Base-by-base conservation (phyloP, 352 stramenopile genomes). In the Pythium angustatum region DNA sequence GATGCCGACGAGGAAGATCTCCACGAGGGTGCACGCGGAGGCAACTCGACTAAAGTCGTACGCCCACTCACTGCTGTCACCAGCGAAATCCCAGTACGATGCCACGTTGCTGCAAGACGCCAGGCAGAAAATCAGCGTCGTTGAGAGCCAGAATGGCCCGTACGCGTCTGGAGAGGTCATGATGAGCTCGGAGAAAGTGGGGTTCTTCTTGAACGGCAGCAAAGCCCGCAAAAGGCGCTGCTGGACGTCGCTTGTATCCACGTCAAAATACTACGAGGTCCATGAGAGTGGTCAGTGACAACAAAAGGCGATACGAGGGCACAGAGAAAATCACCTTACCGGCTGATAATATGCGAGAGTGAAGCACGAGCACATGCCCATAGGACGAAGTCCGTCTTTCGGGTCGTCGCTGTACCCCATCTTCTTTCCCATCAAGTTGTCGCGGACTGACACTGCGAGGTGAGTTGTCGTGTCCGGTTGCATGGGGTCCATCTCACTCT, bases 61-160 rank as follows among this genome's bases (percentile, higher is more conserved):
- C 30, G 77, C 67, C 87, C 87, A 95, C 50, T 88, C 71, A 40
- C 72, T 75, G 22, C 58, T 69, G 58, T 91, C 73, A 26, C 78
- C 82, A 9, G 63, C 61, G 52, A 82, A 94, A 51, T 95, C 87
- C 66, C 91, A 66, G 72, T 86, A 95, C 26, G 83, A 93, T 12
- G 85, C 85, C 15, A 80, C 82, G 69, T 96, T 96, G 69, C 81
- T 91, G 75, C 87, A 94, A 43, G 80, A 91, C 15, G 87, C 87
- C 61, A 96, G 61, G 59, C 77, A 90, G 66, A 96, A 96, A n/a
- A 96, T 83, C 31, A 96, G 79, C 50, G 87, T 96, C 36, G 82
- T 83, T 24, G 85, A 92, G 10, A 96, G 76, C 87, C 87, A 96
- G 43, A 93, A 84, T 9, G 87, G 87, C 0, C 87, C 87, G 58